Evolutionary conservation across 2,329 filamentous ascomycete genomes (phyloP), one percentile per base, ranked within the genome.

Genomic region (Teratosphaeria epicoccoides): DNA sequence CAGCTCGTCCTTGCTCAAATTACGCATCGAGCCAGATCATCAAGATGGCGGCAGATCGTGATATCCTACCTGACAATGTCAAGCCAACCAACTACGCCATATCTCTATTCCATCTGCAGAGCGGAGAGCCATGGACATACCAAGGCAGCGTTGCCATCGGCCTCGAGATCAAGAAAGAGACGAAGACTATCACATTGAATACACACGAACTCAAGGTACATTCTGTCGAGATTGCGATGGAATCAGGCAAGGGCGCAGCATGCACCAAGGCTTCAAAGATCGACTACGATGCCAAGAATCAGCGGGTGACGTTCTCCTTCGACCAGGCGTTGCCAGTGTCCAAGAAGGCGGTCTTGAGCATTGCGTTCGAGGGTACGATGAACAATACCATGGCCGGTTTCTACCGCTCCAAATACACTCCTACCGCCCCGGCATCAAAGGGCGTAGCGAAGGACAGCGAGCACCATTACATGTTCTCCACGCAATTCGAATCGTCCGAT

Each of bases 401-500:
- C 76, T 95, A 93, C 71, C 83, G 89, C 59, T 90, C 87, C 64
- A 89, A 93, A 73, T 98, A 98, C 73, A 95, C 88, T 75, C 88
- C 90, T 17, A 73, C 79, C 50, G 82, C 79, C 37, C 75, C 85
- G 28, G 80, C 89, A 6, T 79, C 86, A 46, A 74, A 83, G 43
- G 89, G 87, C 11, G 89, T 95, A 1, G 87, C 89, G 24, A 85
- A 78, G 64, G 88, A 82, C 52, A 76, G 73, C 46, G 78, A 82
- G 50, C 75, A 78, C 61, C 74, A 82, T 66, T 82, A 71, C 79
- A 63, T 56, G 79, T 82, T 95, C 70, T 95, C 88, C 74, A 98
- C 93, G 47, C 93, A 98, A 68, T 98, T 98, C 66, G 93, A 98
- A 75, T 85, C 90, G 45, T 95, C 89, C 65, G 93, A 98, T 71